Conservation (phyloP, 1,139 yeast genomes). For the Scheffersomyces insectosa region DNA sequence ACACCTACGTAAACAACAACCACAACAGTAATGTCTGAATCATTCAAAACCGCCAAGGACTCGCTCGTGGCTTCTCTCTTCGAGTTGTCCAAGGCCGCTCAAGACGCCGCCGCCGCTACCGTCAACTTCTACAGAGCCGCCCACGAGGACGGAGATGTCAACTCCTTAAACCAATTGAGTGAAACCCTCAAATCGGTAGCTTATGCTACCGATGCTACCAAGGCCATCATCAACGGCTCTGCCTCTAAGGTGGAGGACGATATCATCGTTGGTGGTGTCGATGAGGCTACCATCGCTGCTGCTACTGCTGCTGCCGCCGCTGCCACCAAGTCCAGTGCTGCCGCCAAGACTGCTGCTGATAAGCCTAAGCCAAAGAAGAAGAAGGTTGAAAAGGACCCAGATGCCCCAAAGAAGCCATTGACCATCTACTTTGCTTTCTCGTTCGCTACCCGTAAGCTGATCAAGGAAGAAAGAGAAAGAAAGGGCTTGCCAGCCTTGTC, state of each 20-base stretch:
- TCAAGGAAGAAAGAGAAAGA: conserved; percentile 65
- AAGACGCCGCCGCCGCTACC: conserved; percentile 76
- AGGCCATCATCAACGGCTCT: conserved; percentile 10
- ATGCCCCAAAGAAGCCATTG: conserved; percentile 66
- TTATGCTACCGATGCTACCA: conserved; percentile 10
- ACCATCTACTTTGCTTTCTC: conserved; percentile 83
- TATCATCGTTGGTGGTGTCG: conserved; percentile 4
- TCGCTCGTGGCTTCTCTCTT: conserved; percentile 74
- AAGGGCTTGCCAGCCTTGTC: conserved; percentile 62
- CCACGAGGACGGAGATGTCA: conserved; percentile 32
- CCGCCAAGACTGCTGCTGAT: conserved; percentile 14
- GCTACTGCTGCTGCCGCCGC: conserved; percentile 17
- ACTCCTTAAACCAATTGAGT: conserved; percentile 37
- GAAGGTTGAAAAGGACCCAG: conserved; percentile 56
- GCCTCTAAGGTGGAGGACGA: conserved; percentile 4
- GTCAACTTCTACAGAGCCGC: conserved; percentile 68
- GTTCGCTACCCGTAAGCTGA: conserved; percentile 59
- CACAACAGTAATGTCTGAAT: conserved; percentile 27
- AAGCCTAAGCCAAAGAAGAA: conserved; percentile 47
- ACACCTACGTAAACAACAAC: not conserved
- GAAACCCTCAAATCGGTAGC: conserved; percentile 26
- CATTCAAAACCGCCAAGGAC: conserved; percentile 40
- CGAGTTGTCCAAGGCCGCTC: conserved; percentile 79
- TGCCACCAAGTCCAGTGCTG: conserved; percentile 15
- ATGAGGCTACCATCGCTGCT: conserved; percentile 16